Conservation (phyloP, 2,329 filamentous ascomycete species). For the Onygenales sp. region DNA sequence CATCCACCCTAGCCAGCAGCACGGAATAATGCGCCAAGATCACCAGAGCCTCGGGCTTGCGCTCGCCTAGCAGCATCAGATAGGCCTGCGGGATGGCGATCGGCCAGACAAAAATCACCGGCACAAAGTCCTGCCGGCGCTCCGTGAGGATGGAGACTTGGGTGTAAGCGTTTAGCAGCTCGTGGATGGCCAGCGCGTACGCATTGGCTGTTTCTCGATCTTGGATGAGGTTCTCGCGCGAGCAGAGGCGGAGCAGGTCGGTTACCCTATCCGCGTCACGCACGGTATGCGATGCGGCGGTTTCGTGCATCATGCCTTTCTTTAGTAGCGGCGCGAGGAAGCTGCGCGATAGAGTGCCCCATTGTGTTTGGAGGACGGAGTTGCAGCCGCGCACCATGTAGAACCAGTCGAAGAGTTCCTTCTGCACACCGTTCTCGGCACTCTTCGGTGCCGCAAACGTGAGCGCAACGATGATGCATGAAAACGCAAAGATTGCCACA, state of each 20-base stretch:
- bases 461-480: constrained; percentile 20
- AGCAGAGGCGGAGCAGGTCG: constrained; percentile 19
- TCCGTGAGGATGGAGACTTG: constrained; percentile 18
- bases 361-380: constrained; percentile 20
- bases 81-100: constrained; percentile 19
- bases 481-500: constrained; percentile 28
- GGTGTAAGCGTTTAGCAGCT: constrained; percentile 20
- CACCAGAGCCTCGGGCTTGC: constrained; percentile 20
- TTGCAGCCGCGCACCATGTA: constrained; percentile 21
- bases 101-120: constrained; percentile 22
- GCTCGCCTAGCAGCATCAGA: constrained; percentile 19
- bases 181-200: constrained; percentile 20
- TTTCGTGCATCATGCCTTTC: constrained; percentile 19
- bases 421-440: constrained; percentile 16
- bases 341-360: constrained; percentile 16
- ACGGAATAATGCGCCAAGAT: constrained; percentile 23
- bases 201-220: constrained; percentile 17
- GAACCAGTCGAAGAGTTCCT: constrained; percentile 21
- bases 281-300: constrained; percentile 16
- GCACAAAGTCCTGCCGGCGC: constrained; percentile 17
- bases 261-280: constrained; percentile 18
- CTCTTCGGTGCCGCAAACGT: constrained; percentile 15
- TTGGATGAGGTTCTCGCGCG: constrained; percentile 6
- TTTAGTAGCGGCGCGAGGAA: constrained; percentile 20
- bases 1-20: constrained; percentile 17